These are phyloP conservation scores for Talaromyces thailandensis DNA, from an alignment of 495 filamentous ascomycete genomes.

Conservation along the genomic window DNA sequence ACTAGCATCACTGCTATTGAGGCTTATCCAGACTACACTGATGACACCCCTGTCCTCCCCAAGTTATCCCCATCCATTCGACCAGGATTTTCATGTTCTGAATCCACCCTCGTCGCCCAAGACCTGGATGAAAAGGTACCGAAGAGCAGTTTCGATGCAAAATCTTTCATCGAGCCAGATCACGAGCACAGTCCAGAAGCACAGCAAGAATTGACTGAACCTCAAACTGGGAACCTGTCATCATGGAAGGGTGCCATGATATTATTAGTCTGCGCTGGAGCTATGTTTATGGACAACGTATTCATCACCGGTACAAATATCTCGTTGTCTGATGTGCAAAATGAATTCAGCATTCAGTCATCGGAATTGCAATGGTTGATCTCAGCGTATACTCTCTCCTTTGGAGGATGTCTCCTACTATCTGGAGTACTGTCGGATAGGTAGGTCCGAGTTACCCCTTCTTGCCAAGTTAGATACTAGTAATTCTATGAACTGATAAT, in stretches of 20 bases:
- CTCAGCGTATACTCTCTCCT: not conserved
- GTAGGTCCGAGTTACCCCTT: not conserved
- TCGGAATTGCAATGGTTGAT: not conserved
- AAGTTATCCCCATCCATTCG: not conserved
- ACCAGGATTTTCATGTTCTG: not conserved
- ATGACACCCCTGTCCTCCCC: not conserved
- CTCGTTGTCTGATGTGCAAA: not conserved
- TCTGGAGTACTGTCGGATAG: not conserved
- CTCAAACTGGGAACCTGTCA: not conserved
- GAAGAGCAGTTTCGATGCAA: not conserved
- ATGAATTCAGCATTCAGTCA: not conserved
- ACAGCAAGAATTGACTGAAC: not conserved
- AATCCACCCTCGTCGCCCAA: not conserved
- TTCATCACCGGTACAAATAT: not conserved
- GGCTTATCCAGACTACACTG: not conserved
- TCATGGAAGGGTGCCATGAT: not conserved
- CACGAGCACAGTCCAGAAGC: not conserved
- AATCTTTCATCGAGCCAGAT: not conserved
- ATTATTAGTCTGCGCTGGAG: not conserved
- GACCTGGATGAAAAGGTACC: not conserved
- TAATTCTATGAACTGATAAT: not conserved
- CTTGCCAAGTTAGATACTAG: not conserved
- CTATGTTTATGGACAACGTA: not conserved
- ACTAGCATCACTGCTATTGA: not conserved
- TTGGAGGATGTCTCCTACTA: not conserved